Evolutionary conservation across 2,329 filamentous ascomycete genomes (phyloP), one percentile per base, ranked within the genome.

Genomic region (Lachnellula subtilissima): DNA sequence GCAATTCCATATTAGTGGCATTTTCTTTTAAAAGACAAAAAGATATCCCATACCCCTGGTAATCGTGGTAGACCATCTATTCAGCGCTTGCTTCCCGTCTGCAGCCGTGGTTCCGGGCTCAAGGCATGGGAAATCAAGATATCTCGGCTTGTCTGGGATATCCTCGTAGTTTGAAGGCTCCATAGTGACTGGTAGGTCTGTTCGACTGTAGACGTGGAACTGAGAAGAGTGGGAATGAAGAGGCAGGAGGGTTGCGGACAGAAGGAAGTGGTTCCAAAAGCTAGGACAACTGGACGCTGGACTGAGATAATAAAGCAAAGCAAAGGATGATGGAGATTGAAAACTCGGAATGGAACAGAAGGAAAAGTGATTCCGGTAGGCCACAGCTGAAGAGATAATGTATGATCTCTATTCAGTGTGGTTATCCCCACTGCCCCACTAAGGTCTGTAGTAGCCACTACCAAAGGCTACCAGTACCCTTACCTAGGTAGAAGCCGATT

Each of bases 41-140:
- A 17, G 8, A 12, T 22, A 36, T 32, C 12, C 28, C 50, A 15
- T 42, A 61, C 63, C 66, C 55, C 82, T 84, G 11, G 93, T 97
- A 58, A 97, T 75, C 46, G 83, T 86, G 17, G 89, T 84, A 4
- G 91, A 96, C 82, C 89, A 96, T 58, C 88, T 85, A 74, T 97
- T 97, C 62, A 97, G 76, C 19, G 79, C 79, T n/a, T 76, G 79
- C 61, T 80, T 79, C 52, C 84, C 84, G 72, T 86, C 78, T 54
- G 61, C 46, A 19, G 22, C 25, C n/a, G 61, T 53, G 5, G 64
- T 67, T 5, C 67, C 67, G 50, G 55, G 57, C 28, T 68, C 65
- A 9, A 71, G 51, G 17, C 51, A 57, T 5, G 67, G 66, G 48
- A 71, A 71, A 15, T 66, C 49, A 19, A 71, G 63, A 43, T 71